Evolutionary conservation across 257 asterid species (phyloP), one percentile per base, ranked within the genome.

Genomic region (Primulina eburnea): DNA sequence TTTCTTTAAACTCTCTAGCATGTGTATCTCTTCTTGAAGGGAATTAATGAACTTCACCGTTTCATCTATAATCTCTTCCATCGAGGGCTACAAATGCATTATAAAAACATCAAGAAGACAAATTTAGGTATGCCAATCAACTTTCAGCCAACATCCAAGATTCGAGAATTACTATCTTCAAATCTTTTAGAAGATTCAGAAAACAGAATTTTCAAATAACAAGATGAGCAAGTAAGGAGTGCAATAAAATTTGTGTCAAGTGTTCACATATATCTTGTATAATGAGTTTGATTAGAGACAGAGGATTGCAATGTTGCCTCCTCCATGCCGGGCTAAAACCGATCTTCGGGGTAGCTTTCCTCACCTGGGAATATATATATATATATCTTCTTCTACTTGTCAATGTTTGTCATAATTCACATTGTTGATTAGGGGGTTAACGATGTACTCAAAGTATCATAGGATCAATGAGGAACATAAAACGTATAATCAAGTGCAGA

Each of bases 31-130:
- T 43, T 43, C 53, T 43, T 43, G n/a, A 43, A 43, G 53, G 53
- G 17, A 43, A 43, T 43, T 43, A 43, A 43, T 11, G 53, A 2
- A 43, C 53, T 43, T 43, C 53, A 43, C n/a, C 4, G 94, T 67
- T 34, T 85, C 85, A 3, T 8, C n/a, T 62, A 86, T 4, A 52
- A 86, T 81, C 80, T 57, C 80, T 79, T 71, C 89, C 47, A 75
- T 77, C 7, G 84, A 1, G 53, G 53, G 53, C 53, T 43, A n/a
- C n/a, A 43, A 12, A 43, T 12, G n/a, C 53, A 43, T 43, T 38
- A 38, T 2, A 38, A 38, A 38, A 38, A 38, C 50, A 2, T 38
- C 0, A 38, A 38, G 50, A 38, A 38, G 4, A 38, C 16, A 38
- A 38, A 38, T 2, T 8, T 9, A 1, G 14, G 50, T 10, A 8